A percentile compares a stretch with the other conserved stretches of the same genome.
Evolutionary conservation across 257 asterid genomes (phyloP).

Genomic region (Solanum bukasovii): DNA sequence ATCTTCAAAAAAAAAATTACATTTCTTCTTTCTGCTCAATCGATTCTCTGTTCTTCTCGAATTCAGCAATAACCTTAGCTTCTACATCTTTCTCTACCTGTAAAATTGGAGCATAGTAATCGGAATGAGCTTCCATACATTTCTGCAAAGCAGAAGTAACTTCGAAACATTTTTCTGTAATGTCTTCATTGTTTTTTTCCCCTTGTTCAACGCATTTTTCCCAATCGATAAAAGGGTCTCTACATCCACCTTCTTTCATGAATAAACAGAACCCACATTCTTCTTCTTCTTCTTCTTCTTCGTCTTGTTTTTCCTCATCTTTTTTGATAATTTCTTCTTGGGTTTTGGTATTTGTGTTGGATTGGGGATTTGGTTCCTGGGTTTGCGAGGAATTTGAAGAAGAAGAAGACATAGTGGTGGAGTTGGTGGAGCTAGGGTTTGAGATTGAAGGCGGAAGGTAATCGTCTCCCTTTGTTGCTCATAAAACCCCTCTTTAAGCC

Average conservation of each 20-base stretch:
- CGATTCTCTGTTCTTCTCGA: conserved; percentile 10
- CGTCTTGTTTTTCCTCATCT: conserved; percentile 10
- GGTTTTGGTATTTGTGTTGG: not conserved
- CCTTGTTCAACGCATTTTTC: conserved; percentile 63
- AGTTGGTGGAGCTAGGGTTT: not conserved
- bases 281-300: conserved; percentile 40
- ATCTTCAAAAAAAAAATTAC: not conserved
- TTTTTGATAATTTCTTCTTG: not conserved
- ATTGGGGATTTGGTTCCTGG: not conserved
- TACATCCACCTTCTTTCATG: conserved; percentile 85
- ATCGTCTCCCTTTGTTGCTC: not conserved
- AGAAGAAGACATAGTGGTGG: not conserved
- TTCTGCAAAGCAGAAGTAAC: conserved; percentile 41
- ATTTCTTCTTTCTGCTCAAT: not conserved
- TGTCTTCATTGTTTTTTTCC: conserved; percentile 44
- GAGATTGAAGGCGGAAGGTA: not conserved
- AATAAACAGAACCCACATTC: conserved; percentile 76
- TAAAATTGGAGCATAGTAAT: conserved; percentile 58
- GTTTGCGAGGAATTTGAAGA: not conserved
- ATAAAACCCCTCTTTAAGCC: not conserved
- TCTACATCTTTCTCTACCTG: conserved; percentile 52
- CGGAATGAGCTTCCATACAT: conserved; percentile 74
- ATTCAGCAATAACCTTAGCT: conserved; percentile 35
- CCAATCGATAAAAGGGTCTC: conserved; percentile 50
- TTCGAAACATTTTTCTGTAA: conserved; percentile 48